Base-by-base conservation (phyloP, 176 grass and related monocot species). In the Carex parvula region DNA sequence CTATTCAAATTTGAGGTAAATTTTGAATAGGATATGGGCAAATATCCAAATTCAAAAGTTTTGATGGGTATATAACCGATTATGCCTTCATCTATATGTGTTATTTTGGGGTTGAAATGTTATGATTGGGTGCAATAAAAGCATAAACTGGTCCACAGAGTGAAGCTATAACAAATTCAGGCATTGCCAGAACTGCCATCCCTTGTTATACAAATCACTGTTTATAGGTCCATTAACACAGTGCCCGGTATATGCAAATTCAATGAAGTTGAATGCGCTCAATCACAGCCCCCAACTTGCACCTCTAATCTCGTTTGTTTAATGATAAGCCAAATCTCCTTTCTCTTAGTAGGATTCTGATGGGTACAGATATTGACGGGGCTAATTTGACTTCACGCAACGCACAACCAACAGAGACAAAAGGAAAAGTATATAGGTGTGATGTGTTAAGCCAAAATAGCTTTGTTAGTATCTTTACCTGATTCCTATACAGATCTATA, bases 181-280 rank as follows among this genome's bases (percentile, higher is more conserved):
- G 44, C 20, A 74, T 74, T 74, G 44, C 44, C 20, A 39, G 70
- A 73, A 74, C 42, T 74, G 64, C 17, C 70, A 74, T 74, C 42
- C 22, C 20, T 74, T 74, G 70, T 73, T 21, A 73, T 20, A 73
- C 70, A 73, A 73, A 10, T 50, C 70, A 73, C 42, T 74, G 70
- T 74, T 50, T 50, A 72, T 6, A 14, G 39, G 18, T 72, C 39
- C 39, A 72, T 18, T n/a, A 5, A 22, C 4, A 75, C 44, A 56
- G 24, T 76, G 65, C 15, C 39, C 6, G 13, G 65, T 69, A 75
- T 76, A 11, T 74, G 71, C 46, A 32, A 53, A 77, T 70, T 77
- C 22, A 77, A 32, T 77, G 73, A 56, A 77, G 44, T 14, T 77
- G 8, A 30, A 54, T 17, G 20, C 22, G 13, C 48, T 33, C 73